phyloP scores from a whole-genome alignment of 2,329 filamentous ascomycete genomes.

The Dothideomycetidae sp. region DNA sequence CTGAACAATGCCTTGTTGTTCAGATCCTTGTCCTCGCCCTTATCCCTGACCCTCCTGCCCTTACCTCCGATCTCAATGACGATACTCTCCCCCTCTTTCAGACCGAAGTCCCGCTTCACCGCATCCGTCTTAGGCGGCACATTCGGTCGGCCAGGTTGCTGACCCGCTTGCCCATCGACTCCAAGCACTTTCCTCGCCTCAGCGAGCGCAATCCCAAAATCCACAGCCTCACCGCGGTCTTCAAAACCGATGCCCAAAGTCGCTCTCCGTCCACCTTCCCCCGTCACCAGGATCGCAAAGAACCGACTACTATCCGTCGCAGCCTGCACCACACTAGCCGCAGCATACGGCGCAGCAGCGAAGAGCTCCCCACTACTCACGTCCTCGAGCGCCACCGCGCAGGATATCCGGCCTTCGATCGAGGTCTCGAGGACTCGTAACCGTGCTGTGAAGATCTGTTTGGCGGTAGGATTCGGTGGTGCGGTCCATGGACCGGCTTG shows the following conservation, averaged over 20 bases:
- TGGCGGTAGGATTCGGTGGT: slow-evolving; percentile 45
- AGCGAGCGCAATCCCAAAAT: slow-evolving; percentile 68
- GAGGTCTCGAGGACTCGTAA: slow-evolving; percentile 40
- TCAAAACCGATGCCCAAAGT: slow-evolving; percentile 76
- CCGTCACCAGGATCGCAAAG: slow-evolving; percentile 69
- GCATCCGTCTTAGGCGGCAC: slow-evolving; percentile 33
- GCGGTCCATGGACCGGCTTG: slow-evolving; percentile 62
- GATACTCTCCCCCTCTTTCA: slow-evolving; percentile 85
- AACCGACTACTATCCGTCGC: slow-evolving; percentile 69
- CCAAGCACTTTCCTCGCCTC: slow-evolving; percentile 60
- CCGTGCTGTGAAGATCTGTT: slow-evolving; percentile 75
- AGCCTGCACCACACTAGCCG: slow-evolving; percentile 53
- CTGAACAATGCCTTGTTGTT: slow-evolving; percentile 47
- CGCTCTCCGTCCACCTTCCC: slow-evolving; percentile 60
- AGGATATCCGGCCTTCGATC: slow-evolving; percentile 35
- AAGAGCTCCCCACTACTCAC: slow-evolving; percentile 58
- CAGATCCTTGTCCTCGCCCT: slow-evolving; percentile 26
- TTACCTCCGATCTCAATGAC: slow-evolving; percentile 59
- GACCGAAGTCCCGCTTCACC: slow-evolving; percentile 57
- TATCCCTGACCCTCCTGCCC: slow-evolving; percentile 29
- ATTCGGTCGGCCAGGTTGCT: slow-evolving; percentile 12
- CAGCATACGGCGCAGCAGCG: slow-evolving; percentile 67
- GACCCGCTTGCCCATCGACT: slow-evolving; percentile 31
- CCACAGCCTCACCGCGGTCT: slow-evolving; percentile 72
- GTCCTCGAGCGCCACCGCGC: slow-evolving; percentile 70